Percentiles rank a stretch among this genome's conserved stretches.
Conservation (phyloP, 2,329 filamentous ascomycete species). For the Rhynchosporium graminicola region DNA sequence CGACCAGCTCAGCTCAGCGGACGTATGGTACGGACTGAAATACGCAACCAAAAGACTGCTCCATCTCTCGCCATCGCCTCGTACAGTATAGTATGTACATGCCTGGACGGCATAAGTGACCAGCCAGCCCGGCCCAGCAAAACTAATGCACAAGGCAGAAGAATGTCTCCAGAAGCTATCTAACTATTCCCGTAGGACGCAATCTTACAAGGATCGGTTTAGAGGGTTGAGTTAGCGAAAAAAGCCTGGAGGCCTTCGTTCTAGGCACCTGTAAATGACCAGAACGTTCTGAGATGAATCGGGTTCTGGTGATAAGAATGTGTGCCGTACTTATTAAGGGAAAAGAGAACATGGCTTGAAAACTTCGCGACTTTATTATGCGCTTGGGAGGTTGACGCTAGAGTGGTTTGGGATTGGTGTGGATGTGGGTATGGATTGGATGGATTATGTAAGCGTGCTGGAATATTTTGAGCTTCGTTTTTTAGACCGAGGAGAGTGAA, state of each 20-base stretch:
- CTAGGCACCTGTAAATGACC: constrained; percentile 94
- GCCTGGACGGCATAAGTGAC: not conserved
- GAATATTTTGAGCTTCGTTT: constrained; percentile 11
- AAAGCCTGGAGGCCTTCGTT: constrained; percentile 73
- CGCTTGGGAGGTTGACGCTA: not conserved
- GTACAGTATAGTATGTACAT: no score
- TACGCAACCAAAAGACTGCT: no score
- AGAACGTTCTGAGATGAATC: constrained; percentile 71
- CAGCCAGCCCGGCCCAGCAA: not conserved
- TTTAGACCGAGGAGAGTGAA: not conserved
- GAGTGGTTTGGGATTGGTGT: constrained; percentile 18
- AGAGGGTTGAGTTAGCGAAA: constrained; percentile 98
- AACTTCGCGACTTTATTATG: constrained; percentile 13
- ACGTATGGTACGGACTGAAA: no score
- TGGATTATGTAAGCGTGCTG: constrained; percentile 23
- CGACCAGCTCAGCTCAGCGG: no score
- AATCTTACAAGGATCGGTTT: constrained; percentile 12
- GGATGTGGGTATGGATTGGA: not conserved
- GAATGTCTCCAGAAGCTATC: constrained; percentile 92
- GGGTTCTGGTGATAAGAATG: constrained; percentile 93
- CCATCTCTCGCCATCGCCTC: no score
- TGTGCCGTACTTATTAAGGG: constrained; percentile 61
- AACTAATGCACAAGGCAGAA: constrained; percentile 2
- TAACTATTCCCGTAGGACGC: constrained; percentile 78
- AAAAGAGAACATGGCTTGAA: constrained; percentile 34